Evolutionary conservation across 1,284 basidiomycete species (phyloP).

Genomic region (Phylloboletellus chloephorus): DNA sequence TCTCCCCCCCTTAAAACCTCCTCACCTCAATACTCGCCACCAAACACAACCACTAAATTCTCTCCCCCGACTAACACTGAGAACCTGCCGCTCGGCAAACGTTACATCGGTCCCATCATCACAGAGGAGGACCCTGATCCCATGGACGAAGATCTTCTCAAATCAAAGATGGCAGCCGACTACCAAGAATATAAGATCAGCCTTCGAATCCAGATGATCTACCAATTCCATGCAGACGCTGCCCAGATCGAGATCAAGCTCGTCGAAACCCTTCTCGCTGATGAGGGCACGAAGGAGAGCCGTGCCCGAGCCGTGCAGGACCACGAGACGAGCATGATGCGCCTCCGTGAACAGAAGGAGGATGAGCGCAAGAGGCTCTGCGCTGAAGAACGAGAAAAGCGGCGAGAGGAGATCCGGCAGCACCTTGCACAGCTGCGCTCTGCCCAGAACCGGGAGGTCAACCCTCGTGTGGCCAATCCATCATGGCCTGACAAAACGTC

Average conservation of each 20-base stretch:
- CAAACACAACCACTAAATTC: slow-evolving; percentile 19
- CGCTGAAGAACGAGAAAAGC: slow-evolving; percentile 39
- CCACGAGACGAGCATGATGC: slow-evolving; percentile 45
- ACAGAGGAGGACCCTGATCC: slow-evolving; percentile 37
- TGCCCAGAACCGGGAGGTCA: slow-evolving; percentile 17
- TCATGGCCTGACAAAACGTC: slow-evolving; percentile 15
- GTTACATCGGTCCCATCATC: slow-evolving; percentile 47
- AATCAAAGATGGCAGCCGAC: slow-evolving; percentile 33
- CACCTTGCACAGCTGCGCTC: slow-evolving; percentile 22
- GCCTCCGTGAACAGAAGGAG: slow-evolving; percentile 44
- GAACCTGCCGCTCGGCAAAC: slow-evolving; percentile 23
- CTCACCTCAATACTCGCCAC: slow-evolving; percentile 28
- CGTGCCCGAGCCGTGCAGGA: slow-evolving; percentile 35
- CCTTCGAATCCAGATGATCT: slow-evolving; percentile 47
- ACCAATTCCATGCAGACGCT: slow-evolving; percentile 49
- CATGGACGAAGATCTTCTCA: slow-evolving; percentile 26
- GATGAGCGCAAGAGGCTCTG: slow-evolving; percentile 45
- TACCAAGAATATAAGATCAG: slow-evolving; percentile 49
- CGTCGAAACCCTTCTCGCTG: slow-evolving; percentile 38
- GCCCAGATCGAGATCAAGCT: slow-evolving; percentile 44
- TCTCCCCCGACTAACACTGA: slow-evolving; percentile 24
- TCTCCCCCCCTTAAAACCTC: slow-evolving; percentile 21
- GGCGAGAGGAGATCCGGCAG: slow-evolving; percentile 33
- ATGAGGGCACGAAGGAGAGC: slow-evolving; percentile 27
- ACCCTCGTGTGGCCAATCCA: slow-evolving; percentile 12